A percentile compares a stretch with the other conserved stretches of the same genome.
phyloP scores from a whole-genome alignment of 176 grass and related monocot species.

The Phoenix dactylifera region DNA sequence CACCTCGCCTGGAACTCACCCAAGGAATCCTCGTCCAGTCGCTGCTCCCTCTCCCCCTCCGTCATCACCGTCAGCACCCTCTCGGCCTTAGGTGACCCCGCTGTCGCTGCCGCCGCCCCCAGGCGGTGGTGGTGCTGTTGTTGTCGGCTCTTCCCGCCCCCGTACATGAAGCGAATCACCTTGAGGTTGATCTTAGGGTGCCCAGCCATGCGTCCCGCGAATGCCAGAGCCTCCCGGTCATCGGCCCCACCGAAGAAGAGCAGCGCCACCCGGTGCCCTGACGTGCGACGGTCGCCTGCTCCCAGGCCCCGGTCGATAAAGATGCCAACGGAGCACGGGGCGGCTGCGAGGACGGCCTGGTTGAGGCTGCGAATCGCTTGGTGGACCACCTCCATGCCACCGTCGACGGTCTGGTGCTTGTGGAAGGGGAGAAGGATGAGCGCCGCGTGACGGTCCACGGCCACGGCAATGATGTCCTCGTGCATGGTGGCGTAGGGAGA shows the following conservation, averaged over 20 bases:
- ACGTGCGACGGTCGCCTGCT: conserved; percentile 24
- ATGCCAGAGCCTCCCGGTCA: conserved; percentile 79
- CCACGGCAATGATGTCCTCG: conserved; percentile 61
- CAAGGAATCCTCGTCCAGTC: conserved; percentile 65
- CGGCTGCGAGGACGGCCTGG: conserved; percentile 37
- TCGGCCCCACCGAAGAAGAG: conserved; percentile 91
- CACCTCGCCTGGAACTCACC: conserved; percentile 52
- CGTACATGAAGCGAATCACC: conserved; percentile 42
- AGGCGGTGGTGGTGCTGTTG: conserved; percentile 14
- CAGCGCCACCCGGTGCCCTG: conserved; percentile 36
- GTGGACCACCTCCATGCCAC: conserved; percentile 67
- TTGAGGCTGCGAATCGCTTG: conserved; percentile 41
- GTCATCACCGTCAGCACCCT: conserved; percentile 30
- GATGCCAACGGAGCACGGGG: conserved; percentile 78
- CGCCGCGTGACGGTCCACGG: conserved; percentile 64
- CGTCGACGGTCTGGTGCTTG: conserved; percentile 80
- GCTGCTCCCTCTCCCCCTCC: conserved; percentile 29
- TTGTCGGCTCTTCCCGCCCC: too few relatives aligned
- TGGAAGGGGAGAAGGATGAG: conserved; percentile 90
- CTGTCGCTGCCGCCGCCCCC: neutral
- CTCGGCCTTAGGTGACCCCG: neutral
- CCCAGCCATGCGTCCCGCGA: conserved; percentile 53
- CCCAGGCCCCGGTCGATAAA: conserved; percentile 75
- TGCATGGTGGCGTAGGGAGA: conserved; percentile 77
- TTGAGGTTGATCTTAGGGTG: conserved; percentile 34